Evolutionary conservation across 495 filamentous ascomycete genomes (phyloP).

Genomic region (Penicillium canescens): DNA sequence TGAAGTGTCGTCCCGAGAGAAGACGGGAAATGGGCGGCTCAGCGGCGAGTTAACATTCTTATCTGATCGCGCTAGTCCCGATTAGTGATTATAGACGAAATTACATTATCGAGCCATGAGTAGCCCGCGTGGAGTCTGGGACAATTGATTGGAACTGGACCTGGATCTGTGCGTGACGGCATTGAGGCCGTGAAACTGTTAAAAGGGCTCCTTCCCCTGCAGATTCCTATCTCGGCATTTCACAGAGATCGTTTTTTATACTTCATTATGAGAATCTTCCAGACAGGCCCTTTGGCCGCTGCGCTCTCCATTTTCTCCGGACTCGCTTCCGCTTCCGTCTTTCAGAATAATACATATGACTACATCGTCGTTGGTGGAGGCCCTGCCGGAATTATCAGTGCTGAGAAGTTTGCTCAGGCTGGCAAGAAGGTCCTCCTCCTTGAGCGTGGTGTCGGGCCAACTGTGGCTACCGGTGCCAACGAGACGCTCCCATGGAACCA

Average conservation of each 20-base stretch:
- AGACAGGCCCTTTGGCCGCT: constrained; percentile 15
- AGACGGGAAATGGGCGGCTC: background rate
- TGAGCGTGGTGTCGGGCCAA: constrained; percentile 36
- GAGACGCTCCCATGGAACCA: constrained; percentile 31
- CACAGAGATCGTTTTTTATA: background rate
- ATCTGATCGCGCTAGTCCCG: constrained; percentile 6
- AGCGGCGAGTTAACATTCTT: background rate
- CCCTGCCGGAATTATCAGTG: constrained; percentile 45
- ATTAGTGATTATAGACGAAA: background rate
- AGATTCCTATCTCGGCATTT: background rate
- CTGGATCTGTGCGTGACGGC: background rate
- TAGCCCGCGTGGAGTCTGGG: background rate
- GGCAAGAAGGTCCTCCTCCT: constrained; percentile 46
- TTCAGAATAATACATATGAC: constrained; percentile 25
- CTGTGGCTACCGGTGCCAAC: constrained; percentile 30
- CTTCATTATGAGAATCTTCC: constrained; percentile 2
- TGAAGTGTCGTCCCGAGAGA: background rate
- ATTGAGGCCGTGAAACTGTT: background rate
- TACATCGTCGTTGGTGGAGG: constrained; percentile 39
- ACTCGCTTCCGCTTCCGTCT: constrained; percentile 15
- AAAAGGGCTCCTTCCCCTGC: background rate
- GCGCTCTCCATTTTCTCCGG: constrained; percentile 3
- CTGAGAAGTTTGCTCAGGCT: constrained; percentile 64
- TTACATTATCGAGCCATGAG: background rate
- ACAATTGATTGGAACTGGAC: background rate